phyloP scores from a whole-genome alignment of 2,329 filamentous ascomycete genomes.

The Neonectria punicea region DNA sequence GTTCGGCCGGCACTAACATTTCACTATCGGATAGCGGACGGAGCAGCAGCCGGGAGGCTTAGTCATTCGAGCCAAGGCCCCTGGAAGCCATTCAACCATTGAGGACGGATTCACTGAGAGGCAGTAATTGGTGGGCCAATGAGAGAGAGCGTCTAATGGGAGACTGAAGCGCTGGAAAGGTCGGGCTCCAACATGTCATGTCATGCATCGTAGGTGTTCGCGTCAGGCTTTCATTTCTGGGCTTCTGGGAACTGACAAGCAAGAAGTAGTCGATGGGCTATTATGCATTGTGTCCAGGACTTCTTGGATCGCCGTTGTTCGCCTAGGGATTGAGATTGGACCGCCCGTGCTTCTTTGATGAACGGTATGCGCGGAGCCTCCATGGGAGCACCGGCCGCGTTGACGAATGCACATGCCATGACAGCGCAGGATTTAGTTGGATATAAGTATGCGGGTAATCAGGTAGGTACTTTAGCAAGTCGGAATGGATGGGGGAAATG shows the following conservation, averaged over 20 bases:
- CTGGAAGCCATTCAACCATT: neutral
- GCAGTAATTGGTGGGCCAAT: neutral
- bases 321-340: neutral
- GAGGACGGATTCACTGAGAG: neutral
- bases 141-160: neutral
- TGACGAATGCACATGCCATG: neutral
- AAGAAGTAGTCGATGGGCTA: neutral
- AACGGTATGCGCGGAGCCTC: neutral
- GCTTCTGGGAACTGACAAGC: no score
- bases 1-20: conserved; percentile 18
- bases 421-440: neutral
- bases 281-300: neutral
- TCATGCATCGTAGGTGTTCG: neutral
- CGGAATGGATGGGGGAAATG: neutral
- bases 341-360: neutral
- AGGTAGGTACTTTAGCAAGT: neutral
- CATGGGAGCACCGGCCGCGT: neutral
- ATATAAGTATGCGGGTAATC: neutral
- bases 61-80: conserved; percentile 6
- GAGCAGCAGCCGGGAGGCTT: conserved; percentile 17
- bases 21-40: conserved; percentile 21
- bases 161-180: neutral
- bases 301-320: neutral
- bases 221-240: neutral
- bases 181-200: neutral